These are phyloP conservation scores for Balakata baccata DNA, from an alignment of 345 rosid genomes.

Conservation along the genomic window DNA sequence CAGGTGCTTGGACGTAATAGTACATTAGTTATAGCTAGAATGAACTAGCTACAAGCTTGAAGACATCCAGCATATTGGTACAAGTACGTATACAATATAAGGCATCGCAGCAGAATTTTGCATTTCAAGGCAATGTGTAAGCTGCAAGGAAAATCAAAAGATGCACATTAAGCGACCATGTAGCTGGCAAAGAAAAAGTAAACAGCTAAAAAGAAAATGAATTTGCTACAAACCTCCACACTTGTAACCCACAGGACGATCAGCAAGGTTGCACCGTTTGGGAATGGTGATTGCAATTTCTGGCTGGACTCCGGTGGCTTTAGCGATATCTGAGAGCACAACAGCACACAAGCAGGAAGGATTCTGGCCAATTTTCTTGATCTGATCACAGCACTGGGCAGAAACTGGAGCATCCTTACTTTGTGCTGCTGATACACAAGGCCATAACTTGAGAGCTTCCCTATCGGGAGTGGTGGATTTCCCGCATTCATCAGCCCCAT, in stretches of 20 bases:
- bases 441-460: slow-evolving; percentile 78
- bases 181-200: no score
- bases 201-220: neutral
- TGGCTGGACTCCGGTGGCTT: slow-evolving; percentile 46
- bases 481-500: slow-evolving; percentile 83
- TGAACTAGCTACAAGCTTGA: slow-evolving; percentile 3
- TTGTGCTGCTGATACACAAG: slow-evolving; percentile 74
- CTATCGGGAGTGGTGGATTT: slow-evolving; percentile 56
- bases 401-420: slow-evolving; percentile 55
- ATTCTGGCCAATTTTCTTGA: slow-evolving; percentile 62
- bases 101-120: slow-evolving; percentile 2
- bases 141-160: slow-evolving; percentile 31
- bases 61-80: slow-evolving; percentile 16
- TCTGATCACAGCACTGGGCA: slow-evolving; percentile 55
- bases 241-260: slow-evolving; percentile 48
- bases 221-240: slow-evolving; percentile 38
- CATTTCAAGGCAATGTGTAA: slow-evolving; percentile 52
- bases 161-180: neutral
- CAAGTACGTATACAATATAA: slow-evolving; percentile 1
- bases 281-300: slow-evolving; percentile 41
- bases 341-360: slow-evolving; percentile 80
- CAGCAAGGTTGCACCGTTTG: slow-evolving; percentile 41
- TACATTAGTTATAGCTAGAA: slow-evolving; percentile 9
- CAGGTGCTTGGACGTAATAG: neutral
- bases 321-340: slow-evolving; percentile 77